Evolutionary conservation across 2,329 filamentous ascomycete species (phyloP), one percentile per base, ranked within the genome.

Genomic region (Emmonsiellopsis sp.): DNA sequence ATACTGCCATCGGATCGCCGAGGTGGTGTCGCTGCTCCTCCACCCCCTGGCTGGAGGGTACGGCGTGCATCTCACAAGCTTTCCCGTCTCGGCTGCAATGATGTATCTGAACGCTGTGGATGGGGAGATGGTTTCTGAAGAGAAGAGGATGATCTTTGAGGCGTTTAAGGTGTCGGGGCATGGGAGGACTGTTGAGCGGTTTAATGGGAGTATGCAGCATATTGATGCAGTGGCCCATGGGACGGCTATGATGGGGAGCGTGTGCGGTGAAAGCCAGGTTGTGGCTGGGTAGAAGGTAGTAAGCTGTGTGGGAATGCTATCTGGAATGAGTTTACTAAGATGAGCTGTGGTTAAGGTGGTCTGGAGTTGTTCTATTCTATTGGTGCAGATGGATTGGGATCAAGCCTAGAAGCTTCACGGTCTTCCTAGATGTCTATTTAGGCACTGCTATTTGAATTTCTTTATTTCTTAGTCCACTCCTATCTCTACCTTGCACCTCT

Each of bases 11-110:
- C 30, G 32, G 43, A 52, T 52, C 20, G 51, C 51, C n/a, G 35
- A 52, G 43, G 40, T 31, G 20, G 35, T 41, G 40, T 40, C 51
- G 16, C 7, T 52, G 13, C 43, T 52, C 43, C 16, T 52, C 7
- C 51, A 52, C 46, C 51, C 51, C 5, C 34, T 32, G 34, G n/a
- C 43, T 52, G 51, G 51, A 10, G 51, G 41, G n/a, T 52, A 52
- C 16, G 51, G 51, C 11, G 51, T 52, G 16, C 51, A 52, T 31
- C 43, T 52, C n/a, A 34, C 51, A 40, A 52, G 42, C 35, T 52
- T 52, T 41, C 51, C 51, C 31, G 51, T 52, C 37, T n/a, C 51
- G 32, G 35, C 43, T 47, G 43, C 43, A 11, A 6, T 52, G 20
- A 47, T 52, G 34, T 52, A 52, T 34, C 34, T 52, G 16, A 52